phyloP scores from a whole-genome alignment of 1,284 basidiomycete species.

The Leccinum solheimii region DNA sequence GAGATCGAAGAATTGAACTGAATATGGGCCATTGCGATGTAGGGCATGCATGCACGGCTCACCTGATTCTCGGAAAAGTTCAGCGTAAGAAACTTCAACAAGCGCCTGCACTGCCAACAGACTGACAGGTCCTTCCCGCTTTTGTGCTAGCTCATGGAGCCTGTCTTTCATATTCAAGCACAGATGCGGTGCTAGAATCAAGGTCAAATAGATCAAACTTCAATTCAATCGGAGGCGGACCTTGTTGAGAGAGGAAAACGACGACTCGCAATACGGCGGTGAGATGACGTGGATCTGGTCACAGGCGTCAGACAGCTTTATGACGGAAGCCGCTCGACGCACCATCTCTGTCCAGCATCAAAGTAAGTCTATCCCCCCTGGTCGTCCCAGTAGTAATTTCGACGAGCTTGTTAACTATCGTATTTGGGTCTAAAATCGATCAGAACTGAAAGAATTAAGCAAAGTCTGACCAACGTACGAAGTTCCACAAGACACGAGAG shows the following conservation, averaged over 20 bases:
- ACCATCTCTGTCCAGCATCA: constrained; percentile 15
- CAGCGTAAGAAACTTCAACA: constrained; percentile 13
- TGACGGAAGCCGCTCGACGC: background rate
- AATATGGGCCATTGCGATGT: background rate
- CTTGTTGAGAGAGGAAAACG: background rate
- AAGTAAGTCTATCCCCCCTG: constrained; percentile 8
- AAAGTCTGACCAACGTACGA: background rate
- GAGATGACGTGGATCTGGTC: background rate
- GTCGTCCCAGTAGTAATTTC: background rate
- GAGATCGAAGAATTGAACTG: background rate
- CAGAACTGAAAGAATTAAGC: background rate
- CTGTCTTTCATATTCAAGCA: constrained; percentile 9
- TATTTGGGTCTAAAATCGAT: constrained; percentile 9
- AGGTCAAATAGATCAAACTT: background rate
- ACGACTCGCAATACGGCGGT: background rate
- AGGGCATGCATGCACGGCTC: background rate
- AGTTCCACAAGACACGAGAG: constrained; percentile 15
- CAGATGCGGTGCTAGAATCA: constrained; percentile 8
- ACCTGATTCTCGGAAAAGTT: constrained; percentile 14
- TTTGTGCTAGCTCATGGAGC: constrained; percentile 14
- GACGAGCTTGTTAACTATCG: constrained; percentile 9
- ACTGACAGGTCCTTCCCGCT: constrained; percentile 8
- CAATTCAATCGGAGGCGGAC: background rate
- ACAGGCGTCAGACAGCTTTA: background rate
- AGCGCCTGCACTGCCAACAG: constrained; percentile 16